Conservation (phyloP, 352 stramenopile genomes). For the Phytophthora quininea region DNA sequence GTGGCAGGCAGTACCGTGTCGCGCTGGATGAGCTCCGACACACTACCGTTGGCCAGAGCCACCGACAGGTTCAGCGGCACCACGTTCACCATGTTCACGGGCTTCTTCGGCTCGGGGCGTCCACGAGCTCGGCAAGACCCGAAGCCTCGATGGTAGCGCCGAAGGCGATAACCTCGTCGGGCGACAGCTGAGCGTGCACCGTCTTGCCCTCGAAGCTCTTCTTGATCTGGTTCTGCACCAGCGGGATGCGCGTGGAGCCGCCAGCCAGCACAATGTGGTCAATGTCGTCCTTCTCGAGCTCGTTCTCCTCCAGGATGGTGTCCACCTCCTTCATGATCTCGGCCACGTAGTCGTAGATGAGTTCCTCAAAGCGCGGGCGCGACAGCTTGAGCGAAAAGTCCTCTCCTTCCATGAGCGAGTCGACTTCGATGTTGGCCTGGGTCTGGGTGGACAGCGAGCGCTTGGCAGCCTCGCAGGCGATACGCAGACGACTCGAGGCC, state of each 20-base stretch:
- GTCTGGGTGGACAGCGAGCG: slow-evolving; percentile 95
- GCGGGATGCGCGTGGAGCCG: slow-evolving; percentile 97
- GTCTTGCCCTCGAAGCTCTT: slow-evolving; percentile 89
- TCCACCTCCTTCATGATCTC: slow-evolving; percentile 93
- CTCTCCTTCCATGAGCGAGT: slow-evolving; percentile 97
- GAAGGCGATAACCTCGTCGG: slow-evolving; percentile 91
- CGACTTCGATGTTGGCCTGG: slow-evolving; percentile 97
- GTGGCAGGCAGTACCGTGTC: slow-evolving; percentile 90
- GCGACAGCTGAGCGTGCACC: slow-evolving; percentile 84
- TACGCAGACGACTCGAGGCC: slow-evolving; percentile 93
- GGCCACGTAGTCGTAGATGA: slow-evolving; percentile 93
- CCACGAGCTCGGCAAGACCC: slow-evolving; percentile 71
- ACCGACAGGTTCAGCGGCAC: slow-evolving; percentile 93
- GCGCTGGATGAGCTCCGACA: slow-evolving; percentile 92
- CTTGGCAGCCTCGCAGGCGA: slow-evolving; percentile 97
- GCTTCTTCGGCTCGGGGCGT: slow-evolving; percentile 65
- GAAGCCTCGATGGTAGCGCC: slow-evolving; percentile 89
- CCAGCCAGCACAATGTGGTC: slow-evolving; percentile 97
- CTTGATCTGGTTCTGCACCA: slow-evolving; percentile 85
- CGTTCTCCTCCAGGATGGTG: slow-evolving; percentile 70
- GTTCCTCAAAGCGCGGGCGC: slow-evolving; percentile 96
- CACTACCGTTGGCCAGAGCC: slow-evolving; percentile 90
- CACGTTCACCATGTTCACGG: slow-evolving; percentile 90
- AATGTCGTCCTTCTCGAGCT: slow-evolving; percentile 87
- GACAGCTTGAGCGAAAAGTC: slow-evolving; percentile 98